These are phyloP conservation scores for Paramecium sonneborni DNA, from an alignment of 73 alveolate species.

Conservation along the genomic window DNA sequence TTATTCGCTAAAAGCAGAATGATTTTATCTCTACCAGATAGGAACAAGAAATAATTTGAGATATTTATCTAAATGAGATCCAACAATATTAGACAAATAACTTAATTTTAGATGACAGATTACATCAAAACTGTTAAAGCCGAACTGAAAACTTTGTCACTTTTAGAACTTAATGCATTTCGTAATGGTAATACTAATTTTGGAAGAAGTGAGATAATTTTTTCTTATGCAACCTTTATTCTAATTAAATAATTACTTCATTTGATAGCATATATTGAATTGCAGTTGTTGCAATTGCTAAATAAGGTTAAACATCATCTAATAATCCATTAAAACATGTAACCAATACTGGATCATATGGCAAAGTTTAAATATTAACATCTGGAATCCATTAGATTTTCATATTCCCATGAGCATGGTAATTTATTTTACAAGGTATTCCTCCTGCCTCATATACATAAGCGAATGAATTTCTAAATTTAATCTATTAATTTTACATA, in stretches of 20 bases:
- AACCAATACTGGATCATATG: conserved; percentile 91
- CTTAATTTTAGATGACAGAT: not conserved
- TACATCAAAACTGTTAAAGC: conserved; percentile 72
- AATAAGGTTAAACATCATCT: conserved; percentile 94
- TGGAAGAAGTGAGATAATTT: conserved; percentile 70
- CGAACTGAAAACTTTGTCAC: conserved; percentile 61
- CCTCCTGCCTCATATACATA: conserved; percentile 96
- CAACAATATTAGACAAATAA: conserved; percentile 67
- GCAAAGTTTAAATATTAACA: conserved; percentile 66
- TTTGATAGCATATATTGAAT: conserved; percentile 79
- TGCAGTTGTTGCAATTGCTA: conserved; percentile 81
- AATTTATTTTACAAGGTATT: conserved; percentile 90
- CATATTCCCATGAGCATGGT: conserved; percentile 77
- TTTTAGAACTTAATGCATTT: conserved; percentile 68
- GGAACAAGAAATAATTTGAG: conserved; percentile 72
- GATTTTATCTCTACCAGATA: conserved; percentile 71
- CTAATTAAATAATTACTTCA: conserved; percentile 51
- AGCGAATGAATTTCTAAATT: conserved; percentile 74
- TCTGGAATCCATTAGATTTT: conserved; percentile 86
- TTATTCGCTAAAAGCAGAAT: not conserved
- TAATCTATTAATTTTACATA: not conserved
- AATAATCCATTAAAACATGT: conserved; percentile 93
- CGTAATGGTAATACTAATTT: conserved; percentile 80
- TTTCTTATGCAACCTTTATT: conserved; percentile 64
- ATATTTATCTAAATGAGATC: conserved; percentile 71